Evolutionary conservation across 2,329 filamentous ascomycete genomes (phyloP), one percentile per base, ranked within the genome.

Genomic region (Xylariaceae sp.): DNA sequence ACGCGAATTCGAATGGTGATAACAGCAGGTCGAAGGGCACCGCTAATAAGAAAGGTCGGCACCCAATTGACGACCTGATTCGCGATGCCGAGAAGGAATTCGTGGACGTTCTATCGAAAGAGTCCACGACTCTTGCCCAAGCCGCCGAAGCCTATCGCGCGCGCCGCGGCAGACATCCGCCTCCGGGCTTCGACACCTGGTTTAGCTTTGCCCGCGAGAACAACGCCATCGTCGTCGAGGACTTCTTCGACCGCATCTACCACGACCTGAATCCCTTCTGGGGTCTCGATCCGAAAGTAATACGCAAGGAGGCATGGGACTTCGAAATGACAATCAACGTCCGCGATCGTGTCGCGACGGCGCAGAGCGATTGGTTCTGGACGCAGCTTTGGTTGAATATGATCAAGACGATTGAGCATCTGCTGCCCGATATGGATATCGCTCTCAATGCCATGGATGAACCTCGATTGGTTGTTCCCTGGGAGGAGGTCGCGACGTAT

Each of bases 371-470:
- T 63, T 85, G 78, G 80, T 83, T 81, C 67, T 86, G 79, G 81
- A 83, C 79, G 2, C 72, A 78, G 65, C 80, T 85, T 60, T 84
- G 82, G 82, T 71, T 81, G 37, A 71, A 80, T 53, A 74, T 85
- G 74, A 75, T 83, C 66, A 74, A 77, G 59, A 77, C 78, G 0
- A 76, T 85, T n/a, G 77, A 81, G 62, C 73, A 80, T 45, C 61
- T 82, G 56, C 74, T 88, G 13, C 86, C 86, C 1, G 85, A 89
- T 66, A 85, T 89, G 81, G 85, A 88, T 61, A 78, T 88, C 59
- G 80, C 86, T 0, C 76, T 88, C 60, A 89, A 88, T 63, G 77
- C 81, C 37, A 84, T 88, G 79, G 86, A 89, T 65, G 85, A 88
- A 68, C 86, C 86, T 45, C 77, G 86, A 30, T 68, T 89, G 7